Evolutionary conservation across 1,139 yeast genomes (phyloP).

Genomic region (Yamadazyma conglobata): DNA sequence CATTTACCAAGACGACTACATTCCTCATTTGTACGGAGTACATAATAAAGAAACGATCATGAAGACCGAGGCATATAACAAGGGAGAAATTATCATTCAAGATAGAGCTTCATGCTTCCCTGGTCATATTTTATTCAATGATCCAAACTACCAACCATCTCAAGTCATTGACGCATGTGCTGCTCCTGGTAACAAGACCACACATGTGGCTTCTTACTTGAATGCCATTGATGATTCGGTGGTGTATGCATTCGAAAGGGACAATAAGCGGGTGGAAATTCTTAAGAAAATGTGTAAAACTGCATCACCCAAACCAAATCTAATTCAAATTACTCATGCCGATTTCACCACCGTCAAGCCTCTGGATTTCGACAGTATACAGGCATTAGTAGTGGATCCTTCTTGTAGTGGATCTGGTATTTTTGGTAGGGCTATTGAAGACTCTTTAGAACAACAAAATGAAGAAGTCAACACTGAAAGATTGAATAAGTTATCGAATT

Average conservation of each 20-base stretch:
- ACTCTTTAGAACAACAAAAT: slow-evolving; percentile 36
- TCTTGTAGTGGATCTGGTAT: slow-evolving; percentile 98
- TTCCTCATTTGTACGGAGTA: slow-evolving; percentile 77
- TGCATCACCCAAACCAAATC: slow-evolving; percentile 58
- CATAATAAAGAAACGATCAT: slow-evolving; percentile 72
- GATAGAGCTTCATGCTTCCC: slow-evolving; percentile 98
- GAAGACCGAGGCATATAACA: slow-evolving; percentile 58
- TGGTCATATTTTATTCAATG: slow-evolving; percentile 64
- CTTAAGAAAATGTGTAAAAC: slow-evolving; percentile 71
- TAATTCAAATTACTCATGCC: slow-evolving; percentile 70
- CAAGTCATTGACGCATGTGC: slow-evolving; percentile 89
- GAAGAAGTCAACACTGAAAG: slow-evolving; percentile 54
- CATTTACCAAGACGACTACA: slow-evolving; percentile 66
- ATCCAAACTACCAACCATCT: slow-evolving; percentile 49
- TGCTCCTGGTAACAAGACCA: slow-evolving; percentile 98
- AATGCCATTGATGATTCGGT: slow-evolving; percentile 19
- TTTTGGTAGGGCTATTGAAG: slow-evolving; percentile 74
- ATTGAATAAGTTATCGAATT: slow-evolving; percentile 67
- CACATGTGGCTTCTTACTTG: slow-evolving; percentile 75
- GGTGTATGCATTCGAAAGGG: slow-evolving; percentile 86
- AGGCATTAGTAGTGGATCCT: slow-evolving; percentile 90
- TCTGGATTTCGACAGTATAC: slow-evolving; percentile 56
- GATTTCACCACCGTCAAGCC: slow-evolving; percentile 80
- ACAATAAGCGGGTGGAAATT: slow-evolving; percentile 66
- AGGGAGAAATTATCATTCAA: slow-evolving; percentile 83